phyloP scores from a whole-genome alignment of 2,329 filamentous ascomycete genomes.

The Graphiopsis chlorocephala region DNA sequence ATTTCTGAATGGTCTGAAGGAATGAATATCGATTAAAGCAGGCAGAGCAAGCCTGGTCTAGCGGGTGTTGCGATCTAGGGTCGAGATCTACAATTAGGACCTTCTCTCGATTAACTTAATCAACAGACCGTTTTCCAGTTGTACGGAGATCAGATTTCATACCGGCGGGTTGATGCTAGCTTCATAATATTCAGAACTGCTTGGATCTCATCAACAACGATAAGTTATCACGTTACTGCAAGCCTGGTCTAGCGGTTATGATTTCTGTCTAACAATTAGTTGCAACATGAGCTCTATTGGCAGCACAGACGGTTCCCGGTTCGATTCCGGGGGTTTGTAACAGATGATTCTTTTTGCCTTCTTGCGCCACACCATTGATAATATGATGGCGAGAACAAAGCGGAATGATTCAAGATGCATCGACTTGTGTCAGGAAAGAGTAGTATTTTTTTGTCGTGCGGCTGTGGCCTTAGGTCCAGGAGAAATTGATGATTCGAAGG shows the following conservation, averaged over 20 bases:
- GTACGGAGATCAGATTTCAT: no score
- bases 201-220: neutral
- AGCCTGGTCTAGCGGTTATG: conserved; percentile 4
- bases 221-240: no score
- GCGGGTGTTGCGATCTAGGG: neutral
- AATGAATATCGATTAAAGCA: no score
- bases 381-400: neutral
- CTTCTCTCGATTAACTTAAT: no score
- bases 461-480: neutral
- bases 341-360: neutral
- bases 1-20: no score
- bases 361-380: neutral
- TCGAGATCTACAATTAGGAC: no score
- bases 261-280: conserved; percentile 3
- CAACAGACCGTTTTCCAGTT: no score
- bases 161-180: no score
- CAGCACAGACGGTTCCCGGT: conserved; percentile 1
- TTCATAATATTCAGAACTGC: no score
- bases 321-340: conserved; percentile 5
- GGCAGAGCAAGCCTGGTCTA: neutral
- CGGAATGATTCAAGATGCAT: neutral
- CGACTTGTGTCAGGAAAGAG: neutral
- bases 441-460: neutral
- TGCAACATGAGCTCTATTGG: neutral
- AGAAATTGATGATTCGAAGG: neutral